These are phyloP conservation scores for Steccherinum ochraceum DNA, from an alignment of 768 basidiomycete species.

Conservation along the genomic window DNA sequence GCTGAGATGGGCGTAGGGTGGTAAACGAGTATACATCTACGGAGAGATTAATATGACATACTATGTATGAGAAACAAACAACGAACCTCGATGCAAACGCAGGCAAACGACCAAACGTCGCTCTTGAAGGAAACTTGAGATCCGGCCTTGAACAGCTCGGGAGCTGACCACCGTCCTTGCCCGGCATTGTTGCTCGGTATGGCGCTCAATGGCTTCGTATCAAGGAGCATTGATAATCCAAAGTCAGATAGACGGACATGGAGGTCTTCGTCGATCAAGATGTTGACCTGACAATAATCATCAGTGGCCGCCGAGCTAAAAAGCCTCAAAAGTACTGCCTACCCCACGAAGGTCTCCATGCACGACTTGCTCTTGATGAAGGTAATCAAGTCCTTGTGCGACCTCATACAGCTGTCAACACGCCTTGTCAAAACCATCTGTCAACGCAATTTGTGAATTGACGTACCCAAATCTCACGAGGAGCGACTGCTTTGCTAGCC, in stretches of 20 bases:
- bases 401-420: slow-evolving; percentile 1
- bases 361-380: slow-evolving; percentile 3
- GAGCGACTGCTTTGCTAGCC: background rate
- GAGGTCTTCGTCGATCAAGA: slow-evolving; percentile 6
- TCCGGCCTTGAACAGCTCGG: background rate
- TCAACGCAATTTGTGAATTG: background rate
- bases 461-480: background rate
- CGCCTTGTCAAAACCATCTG: no score
- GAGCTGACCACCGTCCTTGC: background rate
- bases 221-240: slow-evolving; percentile 4
- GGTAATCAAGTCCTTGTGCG: slow-evolving; percentile 4
- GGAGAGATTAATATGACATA: background rate
- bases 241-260: slow-evolving; percentile 11
- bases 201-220: background rate
- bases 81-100: slow-evolving; percentile 2
- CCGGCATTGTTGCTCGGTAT: background rate
- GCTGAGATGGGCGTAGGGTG: background rate
- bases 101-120: slow-evolving; percentile 2
- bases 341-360: slow-evolving; percentile 7
- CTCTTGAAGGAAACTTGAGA: background rate
- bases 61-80: background rate
- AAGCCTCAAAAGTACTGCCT: background rate
- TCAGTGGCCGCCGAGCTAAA: background rate
- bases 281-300: slow-evolving; percentile 4
- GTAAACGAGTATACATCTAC: background rate